Base-by-base conservation (phyloP, 192 early-diverging fungal species). In the Entomortierella chlamydospora region DNA sequence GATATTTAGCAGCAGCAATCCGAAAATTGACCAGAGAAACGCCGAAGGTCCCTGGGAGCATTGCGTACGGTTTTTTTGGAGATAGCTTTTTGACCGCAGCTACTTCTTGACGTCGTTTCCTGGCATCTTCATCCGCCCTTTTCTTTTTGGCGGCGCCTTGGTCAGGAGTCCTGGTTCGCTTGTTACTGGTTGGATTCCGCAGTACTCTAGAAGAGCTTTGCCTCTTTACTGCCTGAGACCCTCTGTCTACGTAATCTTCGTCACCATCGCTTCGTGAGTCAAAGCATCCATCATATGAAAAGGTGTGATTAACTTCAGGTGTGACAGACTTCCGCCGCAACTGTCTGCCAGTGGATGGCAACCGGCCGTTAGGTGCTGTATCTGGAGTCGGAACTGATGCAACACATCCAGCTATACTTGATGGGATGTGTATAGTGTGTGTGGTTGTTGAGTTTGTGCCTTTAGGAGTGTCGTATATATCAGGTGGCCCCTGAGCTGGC, bases 141-240 rank as follows among this genome's bases (percentile, higher is more conserved):
- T 74, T 74, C 61, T 62, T 66, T 18, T 67, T 66, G 57, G 28
- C 31, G 12, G 57, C 45, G 10, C 50, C 51, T 50, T 56, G 63
- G 23, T 61, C 42, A 25, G 49, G 41, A 11, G 50, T 61, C 42
- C 64, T 58, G 20, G 72, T 56, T 41, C 72, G 57, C 51, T 74
- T 74, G 5, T 51, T 74, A 18, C 25, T 45, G 20, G 13, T 33
- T 20, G 57, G 50, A 28, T 67, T 57, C 12, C 50, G 18, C 13
- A 34, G 55, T 6, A 20, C 39, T 30, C 42, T 61, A 10, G 72
- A 60, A 1, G 72, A 54, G 5, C 39, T 60, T 11, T 29, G 64
- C 17, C 64, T 64, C 58, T 74, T 66, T 28, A 45, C 18, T 6
- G 62, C 56, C 17, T 64, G 54, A 22, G 71, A 34, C 13, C 57